Percentiles rank a stretch among this genome's conserved stretches.
Conservation (phyloP, 108 stramenopile genomes). For the Skeletonema tropicum region DNA sequence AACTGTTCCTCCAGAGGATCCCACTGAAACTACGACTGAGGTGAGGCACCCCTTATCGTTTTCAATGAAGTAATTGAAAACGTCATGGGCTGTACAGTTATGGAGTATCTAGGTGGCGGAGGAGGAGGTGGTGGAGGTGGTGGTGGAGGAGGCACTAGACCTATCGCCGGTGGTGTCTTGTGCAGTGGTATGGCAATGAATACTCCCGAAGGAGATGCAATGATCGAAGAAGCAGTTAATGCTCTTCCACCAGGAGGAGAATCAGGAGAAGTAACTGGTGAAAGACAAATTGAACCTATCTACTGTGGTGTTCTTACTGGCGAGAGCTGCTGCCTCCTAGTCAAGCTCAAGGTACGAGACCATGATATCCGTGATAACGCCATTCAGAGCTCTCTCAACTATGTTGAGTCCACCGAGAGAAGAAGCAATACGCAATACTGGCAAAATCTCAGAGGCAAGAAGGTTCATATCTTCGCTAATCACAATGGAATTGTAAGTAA, state of each 20-base stretch:
- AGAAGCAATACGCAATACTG: background rate
- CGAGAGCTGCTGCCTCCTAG: background rate
- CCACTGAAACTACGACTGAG: background rate
- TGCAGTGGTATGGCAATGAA: background rate
- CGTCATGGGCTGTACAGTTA: background rate
- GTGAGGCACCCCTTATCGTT: background rate
- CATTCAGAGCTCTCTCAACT: background rate
- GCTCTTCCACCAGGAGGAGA: background rate
- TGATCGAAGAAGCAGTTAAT: background rate
- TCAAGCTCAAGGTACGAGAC: background rate
- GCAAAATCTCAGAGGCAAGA: background rate
- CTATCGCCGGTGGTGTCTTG: background rate
- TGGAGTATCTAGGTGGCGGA: too few species aligned
- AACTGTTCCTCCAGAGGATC: background rate
- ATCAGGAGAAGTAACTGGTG: background rate
- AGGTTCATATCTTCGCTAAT: conserved; percentile 1
- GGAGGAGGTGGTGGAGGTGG: too few species aligned
- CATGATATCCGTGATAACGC: background rate
- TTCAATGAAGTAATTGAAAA: background rate
- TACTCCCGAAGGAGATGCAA: background rate
- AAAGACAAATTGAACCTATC: background rate
- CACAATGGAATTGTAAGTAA: background rate
- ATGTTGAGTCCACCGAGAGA: background rate
- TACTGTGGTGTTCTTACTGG: background rate
- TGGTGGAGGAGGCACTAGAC: too few species aligned